Base-by-base conservation (phyloP, 1,139 yeast genomes). In the Geotrichum carabidarum region DNA sequence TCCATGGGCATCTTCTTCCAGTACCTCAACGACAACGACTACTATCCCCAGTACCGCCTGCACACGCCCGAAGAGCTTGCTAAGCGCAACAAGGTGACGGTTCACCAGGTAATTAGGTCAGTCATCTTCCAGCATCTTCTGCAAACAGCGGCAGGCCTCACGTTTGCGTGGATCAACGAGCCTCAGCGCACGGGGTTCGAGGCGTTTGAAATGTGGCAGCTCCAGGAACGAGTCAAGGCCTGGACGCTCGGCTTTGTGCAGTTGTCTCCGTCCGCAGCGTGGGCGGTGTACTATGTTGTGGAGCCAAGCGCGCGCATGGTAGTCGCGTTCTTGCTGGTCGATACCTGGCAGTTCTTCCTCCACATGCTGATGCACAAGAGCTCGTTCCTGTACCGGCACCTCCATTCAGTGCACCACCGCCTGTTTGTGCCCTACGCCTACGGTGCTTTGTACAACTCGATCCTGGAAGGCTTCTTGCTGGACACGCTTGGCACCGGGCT, bases 391-490 rank as follows among this genome's bases (percentile, higher is more conserved):
- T 93, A 93, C 77, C 79, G 79, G 59, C 76, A 82, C 57, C 86
- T 89, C 75, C 99, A 93, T 71, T 88, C 98, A 3, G 84, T 95
- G 62, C 99, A 93, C 71, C 99, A 93, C 71, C 76, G 94, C 53
- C 77, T 93, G 51, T 91, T 93, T 66, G 97, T 93, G 34, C 99
- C 99, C 9, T 93, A 89, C 71, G 97, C 99, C 1, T 91, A 80
- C 70, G 99, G 99, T 49, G 99, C 99, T 3, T 77, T 93, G 47
- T 93, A 89, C 75, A 93, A 93, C 71, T 91, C 91, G 63, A 93
- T 96, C 17, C 78, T 88, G 12, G 99, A 93, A 74, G 99, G 99
- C 4, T 88, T 93, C 63, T 70, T 91, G 57, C 77, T 93, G 65
- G 99, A 93, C 72, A 89, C 99, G 15, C 69, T 84, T 48, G 99